phyloP scores from a whole-genome alignment of 257 asterid genomes.

The Thymus mandschuricus region DNA sequence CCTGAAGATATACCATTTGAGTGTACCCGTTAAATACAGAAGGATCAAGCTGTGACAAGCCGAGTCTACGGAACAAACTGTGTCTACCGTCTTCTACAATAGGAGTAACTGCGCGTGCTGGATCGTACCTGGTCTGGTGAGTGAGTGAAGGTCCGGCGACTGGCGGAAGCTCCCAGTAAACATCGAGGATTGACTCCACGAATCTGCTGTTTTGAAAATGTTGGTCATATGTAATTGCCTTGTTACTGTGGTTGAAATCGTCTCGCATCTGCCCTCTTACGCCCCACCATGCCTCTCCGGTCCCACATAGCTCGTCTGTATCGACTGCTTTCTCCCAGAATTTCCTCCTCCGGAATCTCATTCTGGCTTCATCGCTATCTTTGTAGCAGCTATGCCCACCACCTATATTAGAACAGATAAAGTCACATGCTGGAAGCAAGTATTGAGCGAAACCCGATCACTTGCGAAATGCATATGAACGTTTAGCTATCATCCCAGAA shows the following conservation, averaged over 20 bases:
- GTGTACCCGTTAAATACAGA: slow-evolving; percentile 96
- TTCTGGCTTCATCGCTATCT: slow-evolving; percentile 93
- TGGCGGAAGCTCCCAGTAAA: slow-evolving; percentile 98
- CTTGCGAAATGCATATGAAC: not conserved
- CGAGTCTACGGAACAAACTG: slow-evolving; percentile 72
- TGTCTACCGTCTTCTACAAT: slow-evolving; percentile 88
- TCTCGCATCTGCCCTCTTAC: slow-evolving; percentile 92
- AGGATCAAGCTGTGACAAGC: slow-evolving; percentile 61
- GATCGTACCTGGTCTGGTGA: slow-evolving; percentile 94
- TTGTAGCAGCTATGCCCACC: slow-evolving; percentile 97
- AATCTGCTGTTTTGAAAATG: slow-evolving; percentile 88
- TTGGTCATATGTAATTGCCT: slow-evolving; percentile 57
- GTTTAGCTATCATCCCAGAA: not conserved
- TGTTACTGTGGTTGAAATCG: slow-evolving; percentile 88
- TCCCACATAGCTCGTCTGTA: slow-evolving; percentile 82
- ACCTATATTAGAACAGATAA: slow-evolving; percentile 45
- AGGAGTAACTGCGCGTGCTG: slow-evolving; percentile 80
- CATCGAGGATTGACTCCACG: slow-evolving; percentile 82
- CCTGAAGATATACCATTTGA: slow-evolving; percentile 95
- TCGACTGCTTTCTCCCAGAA: slow-evolving; percentile 96
- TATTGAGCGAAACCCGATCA: slow-evolving; percentile 4
- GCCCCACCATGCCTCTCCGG: slow-evolving; percentile 99
- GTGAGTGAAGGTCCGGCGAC: slow-evolving; percentile 97
- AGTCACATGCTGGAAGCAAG: slow-evolving; percentile 3
- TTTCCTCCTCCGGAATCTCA: slow-evolving; percentile 70